Evolutionary conservation across 2,329 filamentous ascomycete genomes (phyloP).

Genomic region (Fusarium avenaceum): DNA sequence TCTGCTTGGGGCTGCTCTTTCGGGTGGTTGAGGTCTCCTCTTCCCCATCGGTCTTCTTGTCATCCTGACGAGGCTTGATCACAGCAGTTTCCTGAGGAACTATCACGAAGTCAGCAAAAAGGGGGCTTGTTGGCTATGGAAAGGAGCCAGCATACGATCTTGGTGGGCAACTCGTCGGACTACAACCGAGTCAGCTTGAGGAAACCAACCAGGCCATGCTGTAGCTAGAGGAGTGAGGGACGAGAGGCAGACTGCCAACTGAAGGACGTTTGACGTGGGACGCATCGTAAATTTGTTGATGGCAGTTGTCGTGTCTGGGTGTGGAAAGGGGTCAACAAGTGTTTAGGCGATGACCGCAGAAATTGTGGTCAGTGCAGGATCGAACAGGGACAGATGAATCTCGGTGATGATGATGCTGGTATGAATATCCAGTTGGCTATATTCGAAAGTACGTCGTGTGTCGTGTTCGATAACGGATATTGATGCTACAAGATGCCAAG

Average conservation of each 20-base stretch:
- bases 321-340: conserved; percentile 8
- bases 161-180: conserved; percentile 44
- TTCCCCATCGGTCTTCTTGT: conserved; percentile 11
- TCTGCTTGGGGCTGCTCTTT: conserved; percentile 45
- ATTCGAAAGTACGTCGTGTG: conserved; percentile 10
- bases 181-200: conserved; percentile 65
- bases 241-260: conserved; percentile 64
- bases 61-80: conserved; percentile 29
- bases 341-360: background rate
- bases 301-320: conserved; percentile 2
- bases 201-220: conserved; percentile 70
- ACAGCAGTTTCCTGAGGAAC: conserved; percentile 37
- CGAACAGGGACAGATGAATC: background rate
- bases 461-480: conserved; percentile 1
- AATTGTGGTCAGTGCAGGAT: background rate
- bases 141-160: conserved; percentile 23
- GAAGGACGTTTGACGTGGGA: conserved; percentile 61
- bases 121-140: background rate
- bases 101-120: conserved; percentile 24
- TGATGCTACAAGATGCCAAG: conserved; percentile 22
- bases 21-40: conserved; percentile 39
- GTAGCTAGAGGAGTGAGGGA: conserved; percentile 65
- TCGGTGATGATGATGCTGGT: conserved; percentile 14
- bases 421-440: conserved; percentile 3
- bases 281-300: conserved; percentile 60